These are phyloP conservation scores for Stropharia rugosoannulata DNA, from an alignment of 768 basidiomycete genomes.

Conservation along the genomic window DNA sequence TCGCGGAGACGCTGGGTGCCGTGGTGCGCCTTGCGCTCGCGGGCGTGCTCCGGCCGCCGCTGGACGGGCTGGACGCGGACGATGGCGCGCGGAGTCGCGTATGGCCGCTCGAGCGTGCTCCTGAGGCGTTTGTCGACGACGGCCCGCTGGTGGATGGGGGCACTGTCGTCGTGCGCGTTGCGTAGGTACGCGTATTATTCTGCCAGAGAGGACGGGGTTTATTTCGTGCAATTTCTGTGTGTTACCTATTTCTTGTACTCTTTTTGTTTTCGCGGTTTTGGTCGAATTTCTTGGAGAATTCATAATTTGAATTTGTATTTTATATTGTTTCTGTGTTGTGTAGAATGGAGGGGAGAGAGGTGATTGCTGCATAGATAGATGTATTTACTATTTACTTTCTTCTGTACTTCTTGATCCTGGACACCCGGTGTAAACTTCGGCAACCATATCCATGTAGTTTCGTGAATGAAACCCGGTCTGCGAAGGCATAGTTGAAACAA, in stretches of 20 bases:
- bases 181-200: conserved; percentile 3
- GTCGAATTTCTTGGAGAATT: not conserved
- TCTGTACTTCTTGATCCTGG: not conserved
- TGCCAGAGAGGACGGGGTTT: too few relatives aligned
- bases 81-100: conserved; percentile 25
- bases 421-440: too few relatives aligned
- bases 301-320: not conserved
- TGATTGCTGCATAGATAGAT: not conserved
- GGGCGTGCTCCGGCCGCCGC: conserved; percentile 43
- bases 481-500: too few relatives aligned
- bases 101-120: conserved; percentile 55
- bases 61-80: conserved; percentile 31
- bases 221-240: not conserved
- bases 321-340: too few relatives aligned
- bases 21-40: conserved; percentile 42
- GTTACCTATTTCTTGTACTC: not conserved
- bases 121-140: conserved; percentile 46
- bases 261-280: not conserved
- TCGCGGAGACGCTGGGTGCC: conserved; percentile 47
- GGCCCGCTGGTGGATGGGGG: conserved; percentile 40
- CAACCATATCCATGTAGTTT: too few relatives aligned
- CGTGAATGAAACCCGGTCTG: too few relatives aligned
- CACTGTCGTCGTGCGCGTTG: conserved; percentile 45
- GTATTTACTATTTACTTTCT: conserved; percentile 1
- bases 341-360: conserved; percentile 18